Base-by-base conservation (phyloP, 129 eudicot genomes). In the Logfia minima region DNA sequence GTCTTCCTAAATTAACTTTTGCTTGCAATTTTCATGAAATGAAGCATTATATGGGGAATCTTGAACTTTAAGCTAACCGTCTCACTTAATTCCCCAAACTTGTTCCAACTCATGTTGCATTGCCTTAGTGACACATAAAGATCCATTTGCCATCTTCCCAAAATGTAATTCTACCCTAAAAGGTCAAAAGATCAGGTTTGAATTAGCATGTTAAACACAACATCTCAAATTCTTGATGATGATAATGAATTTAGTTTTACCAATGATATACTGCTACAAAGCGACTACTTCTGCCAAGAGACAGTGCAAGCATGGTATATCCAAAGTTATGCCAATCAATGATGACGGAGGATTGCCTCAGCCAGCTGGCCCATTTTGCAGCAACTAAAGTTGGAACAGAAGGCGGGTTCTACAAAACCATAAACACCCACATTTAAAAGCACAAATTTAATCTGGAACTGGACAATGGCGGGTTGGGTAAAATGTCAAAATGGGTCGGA, bases 281-380 rank as follows among this genome's bases (percentile, higher is more conserved):
- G 58, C 62, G 88, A 84, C 97, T 91, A 66, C 89, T 91, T 82
- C 96, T 86, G 55, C 98, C 98, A 66, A 94, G 96, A 79, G 98
- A 91, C 53, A 94, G 70, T 3, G 93, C 96, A 41, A 94, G 90
- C 71, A 94, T 63, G n/a, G 98, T 94, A 60, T 91, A 91, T 73
- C 98, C 97, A 84, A 94, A 91, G 76, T 89, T 91, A 83, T 94
- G 97, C 93, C 98, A 94, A 86, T 94, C 97, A 13, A 94, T 75
- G 58, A 94, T 83, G 62, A 94, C 85, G 16, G 86, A 87, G 16
- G 98, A 91, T 22, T 68, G 81, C 77, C 96, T 84, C 75, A 91
- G 62, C 91, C 93, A 94, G 87, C 97, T 94, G 71, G 91, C 97
- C 96, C 92, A 94, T 83, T 91, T 94, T 8, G 89, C 98, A 48